Base-by-base conservation (phyloP, 371 early-diverging fungal genomes). In the Batrachochytrium dendrobatidis region DNA sequence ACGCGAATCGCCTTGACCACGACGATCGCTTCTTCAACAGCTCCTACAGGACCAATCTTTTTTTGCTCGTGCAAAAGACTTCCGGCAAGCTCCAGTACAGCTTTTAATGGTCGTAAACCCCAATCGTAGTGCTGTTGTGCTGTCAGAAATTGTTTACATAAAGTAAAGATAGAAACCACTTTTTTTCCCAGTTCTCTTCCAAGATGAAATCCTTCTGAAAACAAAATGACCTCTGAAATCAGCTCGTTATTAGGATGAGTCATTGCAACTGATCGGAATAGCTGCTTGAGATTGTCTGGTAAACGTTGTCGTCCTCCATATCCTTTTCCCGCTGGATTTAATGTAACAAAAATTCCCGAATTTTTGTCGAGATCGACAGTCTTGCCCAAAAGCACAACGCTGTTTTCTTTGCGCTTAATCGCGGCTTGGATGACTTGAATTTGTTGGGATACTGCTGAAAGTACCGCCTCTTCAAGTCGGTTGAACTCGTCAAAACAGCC, bases 401-500 rank as follows among this genome's bases (percentile, higher is more conserved):
- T 26, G 22, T 49, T 55, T 24, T 58, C 63, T 45, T 67, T 62
- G 8, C 59, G 31, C 51, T 74, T 76, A 18, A 80, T 59, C 3
- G 75, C 76, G 28, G 72, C 74, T 56, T 82, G 81, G 53, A 81
- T 79, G 32, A 72, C 65, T 60, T 73, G 77, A 60, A 80, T 79
- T 54, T 77, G 81, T 58, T 77, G 76, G 0, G 76, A 73, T 1
- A 80, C 76, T 1, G 79, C 80, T 0, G 77, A 75, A 5, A 83
- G 66, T 31, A 79, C 80, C 8, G 80, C 72, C 48, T 67, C 69
- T 30, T 74, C 79, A 12, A 85, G 58, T 15, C 86, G 70, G 60
- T 85, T 85, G 63, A 84, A 86, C 62, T 86, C 86, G 65, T 86
- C 86, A 64, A 86, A 82, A 56, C 86, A 86, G 8, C 81, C 82